These are phyloP conservation scores for Diaporthe capsici DNA, from an alignment of 2,329 filamentous ascomycete species.

Conservation along the genomic window DNA sequence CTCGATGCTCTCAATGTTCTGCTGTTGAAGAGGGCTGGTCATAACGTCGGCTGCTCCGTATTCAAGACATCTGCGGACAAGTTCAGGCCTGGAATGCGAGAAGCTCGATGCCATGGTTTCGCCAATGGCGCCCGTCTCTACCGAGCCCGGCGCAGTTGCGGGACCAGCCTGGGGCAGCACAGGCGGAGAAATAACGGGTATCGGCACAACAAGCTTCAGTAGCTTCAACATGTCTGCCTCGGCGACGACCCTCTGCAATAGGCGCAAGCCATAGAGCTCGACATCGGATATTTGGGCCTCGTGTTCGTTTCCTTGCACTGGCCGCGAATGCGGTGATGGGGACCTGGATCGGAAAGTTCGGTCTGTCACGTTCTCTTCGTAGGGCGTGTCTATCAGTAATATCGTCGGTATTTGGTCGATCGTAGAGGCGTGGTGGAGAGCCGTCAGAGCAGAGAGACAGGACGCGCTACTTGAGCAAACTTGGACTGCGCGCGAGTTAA, in stretches of 20 bases:
- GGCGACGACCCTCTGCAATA: conserved; percentile 70
- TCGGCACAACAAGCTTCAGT: conserved; percentile 69
- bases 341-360: conserved; percentile 55
- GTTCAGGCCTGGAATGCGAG: conserved; percentile 32
- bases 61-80: conserved; percentile 77
- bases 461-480: conserved; percentile 67
- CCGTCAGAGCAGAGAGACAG: conserved; percentile 67
- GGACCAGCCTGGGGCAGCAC: conserved; percentile 27
- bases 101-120: conserved; percentile 22
- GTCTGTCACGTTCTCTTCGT: conserved; percentile 61
- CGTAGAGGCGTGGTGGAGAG: conserved; percentile 66
- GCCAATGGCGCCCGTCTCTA: conserved; percentile 23
- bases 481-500: conserved; percentile 58
- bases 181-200: conserved; percentile 61
- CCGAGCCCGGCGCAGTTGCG: conserved; percentile 4
- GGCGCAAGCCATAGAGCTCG: conserved; percentile 67
- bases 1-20: conserved; percentile 81
- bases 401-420: conserved; percentile 69
- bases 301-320: conserved; percentile 52
- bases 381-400: conserved; percentile 69
- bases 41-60: conserved; percentile 90
- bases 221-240: conserved; percentile 70
- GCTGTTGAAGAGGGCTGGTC: conserved; percentile 80
- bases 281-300: conserved; percentile 58
- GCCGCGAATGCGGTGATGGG: conserved; percentile 60